phyloP scores from a whole-genome alignment of 2,329 filamentous ascomycete species.

The Sporothrix brasiliensis region DNA sequence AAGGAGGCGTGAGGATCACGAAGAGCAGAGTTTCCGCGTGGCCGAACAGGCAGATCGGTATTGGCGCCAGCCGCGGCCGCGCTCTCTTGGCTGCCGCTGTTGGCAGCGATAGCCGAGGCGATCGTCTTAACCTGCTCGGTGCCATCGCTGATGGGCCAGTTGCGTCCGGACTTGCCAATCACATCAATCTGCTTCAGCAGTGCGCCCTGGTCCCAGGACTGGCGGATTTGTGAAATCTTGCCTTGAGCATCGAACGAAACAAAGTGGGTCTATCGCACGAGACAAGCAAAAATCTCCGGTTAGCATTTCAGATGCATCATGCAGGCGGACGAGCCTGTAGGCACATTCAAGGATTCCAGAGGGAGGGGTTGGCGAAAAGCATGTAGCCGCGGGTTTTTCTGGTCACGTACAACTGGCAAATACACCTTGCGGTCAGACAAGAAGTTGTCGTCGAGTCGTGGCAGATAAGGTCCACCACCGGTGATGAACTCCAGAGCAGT shows the following conservation, averaged over 20 bases:
- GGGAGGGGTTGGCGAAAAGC: neutral
- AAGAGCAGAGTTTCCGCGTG: constrained; percentile 56
- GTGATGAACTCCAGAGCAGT: constrained; percentile 79
- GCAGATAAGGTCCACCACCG: constrained; percentile 83
- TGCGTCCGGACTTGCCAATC: constrained; percentile 85
- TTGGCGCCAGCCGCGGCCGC: constrained; percentile 27
- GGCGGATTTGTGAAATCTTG: constrained; percentile 84
- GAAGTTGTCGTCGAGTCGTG: constrained; percentile 92
- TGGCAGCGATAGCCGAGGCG: constrained; percentile 54
- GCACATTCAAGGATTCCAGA: neutral
- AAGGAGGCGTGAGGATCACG: constrained; percentile 71
- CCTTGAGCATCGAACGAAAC: constrained; percentile 76
- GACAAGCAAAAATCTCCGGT: constrained; percentile 21
- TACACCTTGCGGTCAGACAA: constrained; percentile 77
- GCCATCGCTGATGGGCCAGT: constrained; percentile 92
- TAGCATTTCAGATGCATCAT: constrained; percentile 29
- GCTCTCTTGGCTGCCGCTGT: constrained; percentile 54
- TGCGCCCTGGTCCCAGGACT: constrained; percentile 93
- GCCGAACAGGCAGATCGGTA: constrained; percentile 47
- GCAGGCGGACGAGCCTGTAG: neutral
- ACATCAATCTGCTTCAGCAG: constrained; percentile 92
- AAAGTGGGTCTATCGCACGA: constrained; percentile 69
- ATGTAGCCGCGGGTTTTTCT: constrained; percentile 4
- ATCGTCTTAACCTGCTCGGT: constrained; percentile 82
- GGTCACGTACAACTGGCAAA: constrained; percentile 72